Evolutionary conservation across 495 filamentous ascomycete species (phyloP).

Genomic region (Corynascus novoguineensis): DNA sequence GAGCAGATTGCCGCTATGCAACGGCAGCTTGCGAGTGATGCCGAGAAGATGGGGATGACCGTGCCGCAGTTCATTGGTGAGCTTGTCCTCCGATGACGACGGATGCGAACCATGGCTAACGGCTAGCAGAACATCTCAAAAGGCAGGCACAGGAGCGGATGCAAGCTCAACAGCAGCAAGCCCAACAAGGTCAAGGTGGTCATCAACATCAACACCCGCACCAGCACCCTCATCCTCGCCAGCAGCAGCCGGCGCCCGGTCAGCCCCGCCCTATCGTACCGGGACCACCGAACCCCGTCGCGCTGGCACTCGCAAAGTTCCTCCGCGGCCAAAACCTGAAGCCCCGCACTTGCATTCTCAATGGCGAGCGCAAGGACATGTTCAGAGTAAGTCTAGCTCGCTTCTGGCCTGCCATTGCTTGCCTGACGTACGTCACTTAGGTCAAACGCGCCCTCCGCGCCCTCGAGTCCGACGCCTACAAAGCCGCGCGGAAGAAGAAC

Average conservation of each 20-base stretch:
- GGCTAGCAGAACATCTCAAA: constrained; percentile 45
- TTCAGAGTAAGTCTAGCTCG: constrained; percentile 65
- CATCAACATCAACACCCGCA: constrained; percentile 34
- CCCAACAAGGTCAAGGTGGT: constrained; percentile 34
- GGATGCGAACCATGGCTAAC: background rate
- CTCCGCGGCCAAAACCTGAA: constrained; percentile 81
- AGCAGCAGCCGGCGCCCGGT: constrained; percentile 48
- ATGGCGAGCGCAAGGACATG: constrained; percentile 97
- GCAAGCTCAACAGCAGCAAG: constrained; percentile 63
- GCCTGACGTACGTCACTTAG: constrained; percentile 33
- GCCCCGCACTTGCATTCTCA: constrained; percentile 82
- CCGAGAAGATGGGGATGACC: constrained; percentile 67
- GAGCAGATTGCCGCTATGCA: constrained; percentile 83
- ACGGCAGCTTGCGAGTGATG: constrained; percentile 71
- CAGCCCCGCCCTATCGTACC: constrained; percentile 58
- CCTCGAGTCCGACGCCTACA: constrained; percentile 82
- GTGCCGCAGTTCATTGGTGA: constrained; percentile 60
- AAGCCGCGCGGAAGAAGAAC: constrained; percentile 83
- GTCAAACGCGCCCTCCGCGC: constrained; percentile 97
- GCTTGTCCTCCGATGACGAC: background rate
- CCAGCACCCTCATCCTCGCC: constrained; percentile 54
- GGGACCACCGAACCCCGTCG: constrained; percentile 78
- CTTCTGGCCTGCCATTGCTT: background rate
- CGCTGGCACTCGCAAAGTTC: constrained; percentile 85
- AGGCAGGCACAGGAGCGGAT: constrained; percentile 54